Percentiles rank a stretch among this genome's conserved stretches.
Evolutionary conservation across 352 stramenopile species (phyloP).

Genomic region (Phytophthora brassicae): DNA sequence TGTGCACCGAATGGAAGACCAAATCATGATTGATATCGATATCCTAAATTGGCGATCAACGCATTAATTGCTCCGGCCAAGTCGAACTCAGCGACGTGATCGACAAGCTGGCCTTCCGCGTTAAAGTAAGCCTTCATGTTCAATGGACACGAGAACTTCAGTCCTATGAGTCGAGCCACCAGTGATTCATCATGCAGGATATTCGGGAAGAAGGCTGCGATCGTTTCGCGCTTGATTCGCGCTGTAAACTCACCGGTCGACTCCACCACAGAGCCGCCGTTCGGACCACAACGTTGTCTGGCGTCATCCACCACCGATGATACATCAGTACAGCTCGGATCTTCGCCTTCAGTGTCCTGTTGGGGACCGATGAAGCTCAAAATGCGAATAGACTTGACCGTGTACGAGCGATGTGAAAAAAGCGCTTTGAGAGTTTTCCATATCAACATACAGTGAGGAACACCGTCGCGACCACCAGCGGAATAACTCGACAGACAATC

Average conservation of each 20-base stretch:
- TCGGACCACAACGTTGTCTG: constrained; percentile 13
- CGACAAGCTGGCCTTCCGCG: constrained; percentile 14
- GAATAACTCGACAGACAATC: constrained; percentile 4
- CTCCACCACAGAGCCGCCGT: constrained; percentile 25
- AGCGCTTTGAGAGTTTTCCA: constrained; percentile 36
- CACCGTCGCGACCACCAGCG: constrained; percentile 3
- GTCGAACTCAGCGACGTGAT: constrained; percentile 17
- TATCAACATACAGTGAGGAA: constrained; percentile 30
- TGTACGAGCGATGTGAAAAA: constrained; percentile 24
- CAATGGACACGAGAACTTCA: constrained; percentile 23
- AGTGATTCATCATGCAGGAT: constrained; percentile 28
- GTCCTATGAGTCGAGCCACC: constrained; percentile 25
- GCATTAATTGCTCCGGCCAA: constrained; percentile 17
- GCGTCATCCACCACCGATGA: constrained; percentile 20
- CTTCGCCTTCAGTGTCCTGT: not conserved
- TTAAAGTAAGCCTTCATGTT: constrained; percentile 25
- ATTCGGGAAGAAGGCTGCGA: constrained; percentile 31
- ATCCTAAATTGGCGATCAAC: too few relatives aligned
- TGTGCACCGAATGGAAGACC: too few relatives aligned
- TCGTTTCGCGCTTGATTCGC: constrained; percentile 28
- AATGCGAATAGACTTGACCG: constrained; percentile 16
- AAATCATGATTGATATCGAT: too few relatives aligned
- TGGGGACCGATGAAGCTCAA: constrained; percentile 3
- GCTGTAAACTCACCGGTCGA: constrained; percentile 26
- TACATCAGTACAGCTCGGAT: constrained; percentile 26